phyloP scores from a whole-genome alignment of 441 rosid genomes.

The Populus hybrid region DNA sequence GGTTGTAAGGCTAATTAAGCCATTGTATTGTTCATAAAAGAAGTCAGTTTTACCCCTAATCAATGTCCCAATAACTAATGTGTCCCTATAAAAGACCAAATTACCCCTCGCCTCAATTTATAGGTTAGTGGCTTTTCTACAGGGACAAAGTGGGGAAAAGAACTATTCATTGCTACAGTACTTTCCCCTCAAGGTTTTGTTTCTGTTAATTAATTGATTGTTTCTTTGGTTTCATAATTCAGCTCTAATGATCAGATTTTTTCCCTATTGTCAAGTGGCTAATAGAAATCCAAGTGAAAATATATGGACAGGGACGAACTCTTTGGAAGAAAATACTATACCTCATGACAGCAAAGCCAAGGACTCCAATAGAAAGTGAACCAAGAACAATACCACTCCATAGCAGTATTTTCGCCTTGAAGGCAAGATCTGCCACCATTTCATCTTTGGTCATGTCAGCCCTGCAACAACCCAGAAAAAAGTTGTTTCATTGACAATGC shows the following conservation, averaged over 20 bases:
- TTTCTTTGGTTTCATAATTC: neutral
- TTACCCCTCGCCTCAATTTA: neutral
- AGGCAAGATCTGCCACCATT: conserved; percentile 66
- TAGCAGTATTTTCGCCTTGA: conserved; percentile 46
- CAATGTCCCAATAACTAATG: neutral
- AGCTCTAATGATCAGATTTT: neutral
- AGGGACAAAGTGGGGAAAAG: neutral
- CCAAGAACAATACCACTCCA: conserved; percentile 66
- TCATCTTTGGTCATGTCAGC: conserved; percentile 70
- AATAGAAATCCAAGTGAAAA: neutral
- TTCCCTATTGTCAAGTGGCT: neutral
- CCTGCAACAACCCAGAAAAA: conserved; percentile 40
- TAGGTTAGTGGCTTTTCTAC: neutral
- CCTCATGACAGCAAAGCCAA: conserved; percentile 72
- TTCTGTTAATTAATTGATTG: neutral
- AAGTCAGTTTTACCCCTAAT: neutral
- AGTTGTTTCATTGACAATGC: neutral
- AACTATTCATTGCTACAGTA: neutral
- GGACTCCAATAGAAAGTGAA: conserved; percentile 57
- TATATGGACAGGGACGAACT: neutral
- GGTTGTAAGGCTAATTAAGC: too few relatives aligned
- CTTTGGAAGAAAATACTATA: conserved; percentile 7
- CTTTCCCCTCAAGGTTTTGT: neutral
- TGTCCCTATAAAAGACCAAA: neutral
- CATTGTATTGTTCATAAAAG: too few relatives aligned